Base-by-base conservation (phyloP, 441 rosid genomes). In the Gossypium trilobum region DNA sequence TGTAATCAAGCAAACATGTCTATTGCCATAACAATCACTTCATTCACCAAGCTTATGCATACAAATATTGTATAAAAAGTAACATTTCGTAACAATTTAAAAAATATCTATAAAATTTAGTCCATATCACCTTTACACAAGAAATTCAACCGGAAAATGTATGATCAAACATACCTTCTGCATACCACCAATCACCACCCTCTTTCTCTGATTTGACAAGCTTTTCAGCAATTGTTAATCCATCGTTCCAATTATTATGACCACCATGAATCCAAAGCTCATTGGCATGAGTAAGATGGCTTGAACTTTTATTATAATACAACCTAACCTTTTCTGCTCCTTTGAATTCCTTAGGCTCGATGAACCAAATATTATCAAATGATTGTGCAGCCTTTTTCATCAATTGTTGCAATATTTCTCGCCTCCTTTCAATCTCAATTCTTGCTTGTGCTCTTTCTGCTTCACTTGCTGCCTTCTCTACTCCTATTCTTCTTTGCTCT, bases 251-350 rank as follows among this genome's bases (percentile, higher is more conserved):
- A 62, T 88, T 89, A 78, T 92, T 83, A 79, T 84, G 76, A 29
- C 97, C 98, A 52, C 95, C 99, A 78, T 94, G 99, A 59, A 94
- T 69, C 97, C 99, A 94, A 4, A 94, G 56, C 69, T 94, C 94
- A 55, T 81, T 82, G 46, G 94, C 81, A 79, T 84, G 74, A 68
- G 82, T 82, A 71, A 94, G 88, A 80, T 94, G 89, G 79, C 97
- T 88, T 6, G 91, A 92, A 74, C 74, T 84, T 80, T 83, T 89
- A 80, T 88, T 90, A 82, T 90, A 94, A 78, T 82, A 85, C 33
- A 94, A 56, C 73, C 78, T 84, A 61, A 90, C 89, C 79, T 59
- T 46, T 73, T 88, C 96, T 14, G 14, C 77, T 42, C 88, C 88
- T 68, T 85, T 88, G 77, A 88, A 90, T 65, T 87, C 81, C 1